These are phyloP conservation scores for Musa schizocarpa DNA, from an alignment of 176 grass and related monocot genomes.

Conservation along the genomic window DNA sequence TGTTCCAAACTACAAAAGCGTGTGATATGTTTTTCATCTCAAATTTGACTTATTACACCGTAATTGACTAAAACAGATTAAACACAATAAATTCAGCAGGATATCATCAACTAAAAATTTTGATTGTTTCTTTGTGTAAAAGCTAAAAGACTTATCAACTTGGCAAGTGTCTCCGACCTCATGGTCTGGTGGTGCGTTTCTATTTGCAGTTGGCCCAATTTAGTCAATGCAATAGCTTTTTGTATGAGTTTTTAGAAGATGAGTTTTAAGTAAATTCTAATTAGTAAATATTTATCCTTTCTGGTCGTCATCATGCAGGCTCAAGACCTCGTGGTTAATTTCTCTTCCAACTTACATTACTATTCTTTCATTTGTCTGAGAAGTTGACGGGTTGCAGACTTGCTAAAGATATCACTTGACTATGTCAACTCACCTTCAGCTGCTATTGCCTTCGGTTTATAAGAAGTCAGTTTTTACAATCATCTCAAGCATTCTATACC, in stretches of 20 bases:
- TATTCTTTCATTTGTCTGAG: not conserved
- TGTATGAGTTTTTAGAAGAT: too few relatives aligned
- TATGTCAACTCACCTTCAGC: not conserved
- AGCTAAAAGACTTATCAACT: not conserved
- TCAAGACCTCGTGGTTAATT: too few relatives aligned
- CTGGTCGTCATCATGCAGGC: too few relatives aligned
- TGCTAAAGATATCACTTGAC: not conserved
- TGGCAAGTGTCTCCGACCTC: too few relatives aligned
- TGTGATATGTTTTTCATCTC: constrained; percentile 44
- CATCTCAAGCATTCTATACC: not conserved
- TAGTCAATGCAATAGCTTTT: too few relatives aligned
- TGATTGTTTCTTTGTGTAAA: not conserved
- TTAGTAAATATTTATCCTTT: too few relatives aligned
- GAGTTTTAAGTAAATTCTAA: too few relatives aligned
- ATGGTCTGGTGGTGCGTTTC: too few relatives aligned
- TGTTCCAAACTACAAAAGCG: constrained; percentile 13
- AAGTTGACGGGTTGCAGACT: not conserved
- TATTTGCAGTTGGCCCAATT: too few relatives aligned
- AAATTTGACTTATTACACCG: not conserved
- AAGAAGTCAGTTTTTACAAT: not conserved
- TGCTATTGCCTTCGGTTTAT: not conserved
- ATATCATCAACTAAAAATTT: not conserved
- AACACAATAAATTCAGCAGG: not conserved
- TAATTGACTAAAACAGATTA: not conserved
- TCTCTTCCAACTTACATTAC: too few relatives aligned